Evolutionary conservation across 2,329 filamentous ascomycete species (phyloP).

Genomic region (Colletotrichum chrysophilum): DNA sequence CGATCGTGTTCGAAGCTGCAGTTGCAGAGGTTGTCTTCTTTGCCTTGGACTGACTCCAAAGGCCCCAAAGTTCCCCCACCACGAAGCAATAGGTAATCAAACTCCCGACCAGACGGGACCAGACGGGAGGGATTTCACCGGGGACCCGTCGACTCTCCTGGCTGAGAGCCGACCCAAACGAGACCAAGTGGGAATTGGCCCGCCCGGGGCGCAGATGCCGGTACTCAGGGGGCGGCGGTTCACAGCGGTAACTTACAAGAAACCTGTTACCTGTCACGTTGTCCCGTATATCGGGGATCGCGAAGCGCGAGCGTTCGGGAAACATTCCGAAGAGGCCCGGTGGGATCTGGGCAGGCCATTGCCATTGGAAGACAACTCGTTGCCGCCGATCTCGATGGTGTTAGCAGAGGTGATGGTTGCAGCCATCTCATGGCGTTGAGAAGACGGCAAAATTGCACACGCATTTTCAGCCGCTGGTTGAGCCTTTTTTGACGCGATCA

Average conservation of each 20-base stretch:
- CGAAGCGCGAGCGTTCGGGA: constrained; percentile 2
- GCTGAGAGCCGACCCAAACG: constrained; percentile 2
- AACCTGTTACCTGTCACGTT: constrained; percentile 6
- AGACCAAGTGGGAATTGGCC: constrained; percentile 16
- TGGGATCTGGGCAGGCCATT: neutral
- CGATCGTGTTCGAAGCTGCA: neutral
- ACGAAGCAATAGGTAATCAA: constrained; percentile 11
- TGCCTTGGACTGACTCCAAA: neutral
- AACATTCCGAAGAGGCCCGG: constrained; percentile 8
- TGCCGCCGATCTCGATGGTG: neutral
- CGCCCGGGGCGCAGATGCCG: constrained; percentile 18
- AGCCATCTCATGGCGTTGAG: neutral
- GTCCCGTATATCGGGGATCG: neutral
- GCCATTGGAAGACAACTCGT: neutral
- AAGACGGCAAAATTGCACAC: neutral
- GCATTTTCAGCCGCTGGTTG: neutral
- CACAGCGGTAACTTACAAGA: constrained; percentile 9
- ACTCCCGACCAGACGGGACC: constrained; percentile 1
- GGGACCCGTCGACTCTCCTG: neutral
- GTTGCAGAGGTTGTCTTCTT: neutral
- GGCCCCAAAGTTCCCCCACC: neutral
- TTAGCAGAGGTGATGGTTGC: neutral
- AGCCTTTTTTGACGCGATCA: neutral
- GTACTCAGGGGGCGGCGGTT: constrained; percentile 11
- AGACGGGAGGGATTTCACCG: neutral